phyloP scores from a whole-genome alignment of 345 rosid genomes.

The Linum lewisii region DNA sequence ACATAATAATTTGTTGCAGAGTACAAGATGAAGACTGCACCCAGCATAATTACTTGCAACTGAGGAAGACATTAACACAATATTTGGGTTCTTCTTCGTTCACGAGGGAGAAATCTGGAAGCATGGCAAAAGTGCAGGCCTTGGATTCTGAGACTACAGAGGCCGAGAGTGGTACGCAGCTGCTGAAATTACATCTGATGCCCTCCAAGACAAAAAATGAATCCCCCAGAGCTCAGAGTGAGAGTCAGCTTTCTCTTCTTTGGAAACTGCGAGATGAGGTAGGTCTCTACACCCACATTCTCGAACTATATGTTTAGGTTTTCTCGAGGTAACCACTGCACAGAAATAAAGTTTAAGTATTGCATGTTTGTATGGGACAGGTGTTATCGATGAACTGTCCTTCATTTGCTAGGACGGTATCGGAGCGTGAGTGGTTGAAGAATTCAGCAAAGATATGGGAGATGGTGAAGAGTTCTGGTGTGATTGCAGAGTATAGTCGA shows the following conservation, averaged over 20 bases:
- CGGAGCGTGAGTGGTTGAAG: slow-evolving; percentile 84
- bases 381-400: slow-evolving; percentile 48
- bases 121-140: slow-evolving; percentile 12
- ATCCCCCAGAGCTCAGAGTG: slow-evolving; percentile 31
- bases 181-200: slow-evolving; percentile 33
- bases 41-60: slow-evolving; percentile 22
- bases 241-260: slow-evolving; percentile 41
- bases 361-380: slow-evolving; percentile 21
- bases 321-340: background rate
- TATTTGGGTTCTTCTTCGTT: slow-evolving; percentile 51
- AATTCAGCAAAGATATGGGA: slow-evolving; percentile 83
- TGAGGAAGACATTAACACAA: slow-evolving; percentile 36
- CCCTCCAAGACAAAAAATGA: slow-evolving; percentile 47
- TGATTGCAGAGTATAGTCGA: slow-evolving; percentile 50
- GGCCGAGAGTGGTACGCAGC: slow-evolving; percentile 8
- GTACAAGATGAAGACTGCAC: slow-evolving; percentile 47
- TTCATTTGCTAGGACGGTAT: slow-evolving; percentile 45
- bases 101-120: slow-evolving; percentile 27
- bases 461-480: slow-evolving; percentile 50
- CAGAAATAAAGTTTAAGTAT: background rate
- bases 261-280: slow-evolving; percentile 70
- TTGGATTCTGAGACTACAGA: background rate
- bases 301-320: background rate
- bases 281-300: slow-evolving; percentile 1
- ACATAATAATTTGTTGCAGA: slow-evolving; percentile 22